A percentile compares a stretch with the other conserved stretches of the same genome.
Conservation (phyloP, 2,329 filamentous ascomycete species). For the Fusarium brevicatenulatum region DNA sequence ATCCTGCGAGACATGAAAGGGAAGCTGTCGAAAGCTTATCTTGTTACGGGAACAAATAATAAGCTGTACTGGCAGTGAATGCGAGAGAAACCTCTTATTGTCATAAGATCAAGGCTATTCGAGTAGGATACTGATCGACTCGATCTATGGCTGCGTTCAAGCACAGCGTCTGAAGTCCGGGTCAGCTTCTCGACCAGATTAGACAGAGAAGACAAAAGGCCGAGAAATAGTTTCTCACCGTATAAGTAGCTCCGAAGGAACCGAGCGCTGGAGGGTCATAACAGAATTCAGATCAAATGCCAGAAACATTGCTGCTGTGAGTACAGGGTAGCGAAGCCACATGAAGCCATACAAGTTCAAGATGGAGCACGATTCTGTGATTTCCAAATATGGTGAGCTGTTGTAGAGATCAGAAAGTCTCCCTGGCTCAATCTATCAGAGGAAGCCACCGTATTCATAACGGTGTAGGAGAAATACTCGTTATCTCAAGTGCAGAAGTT, state of each 20-base stretch:
- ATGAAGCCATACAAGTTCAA: not conserved
- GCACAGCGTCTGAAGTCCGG: not conserved
- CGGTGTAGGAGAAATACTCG: not conserved
- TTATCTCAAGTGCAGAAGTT: constrained; percentile 62
- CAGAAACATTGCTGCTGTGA: not conserved
- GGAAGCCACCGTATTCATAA: not conserved
- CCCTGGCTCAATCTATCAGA: constrained; percentile 62
- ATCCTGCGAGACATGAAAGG: not conserved
- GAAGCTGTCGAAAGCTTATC: not conserved
- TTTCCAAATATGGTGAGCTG: constrained; percentile 58
- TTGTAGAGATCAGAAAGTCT: constrained; percentile 53
- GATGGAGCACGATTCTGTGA: constrained; percentile 28
- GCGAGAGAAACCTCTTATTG: too few species aligned
- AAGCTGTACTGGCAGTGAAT: too few species aligned
- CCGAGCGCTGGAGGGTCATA: too few species aligned
- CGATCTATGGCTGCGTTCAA: not conserved
- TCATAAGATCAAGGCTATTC: not conserved
- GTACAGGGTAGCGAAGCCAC: not conserved
- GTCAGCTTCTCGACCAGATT: not conserved
- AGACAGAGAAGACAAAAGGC: not conserved
- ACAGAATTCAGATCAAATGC: not conserved
- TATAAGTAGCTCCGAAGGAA: not conserved
- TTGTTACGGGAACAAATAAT: too few species aligned
- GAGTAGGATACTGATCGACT: not conserved
- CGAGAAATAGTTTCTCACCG: not conserved